Percentiles rank a stretch among this genome's conserved stretches.
Conservation (phyloP, 306 rosid genomes). For the Hylodesmum podocarpum region DNA sequence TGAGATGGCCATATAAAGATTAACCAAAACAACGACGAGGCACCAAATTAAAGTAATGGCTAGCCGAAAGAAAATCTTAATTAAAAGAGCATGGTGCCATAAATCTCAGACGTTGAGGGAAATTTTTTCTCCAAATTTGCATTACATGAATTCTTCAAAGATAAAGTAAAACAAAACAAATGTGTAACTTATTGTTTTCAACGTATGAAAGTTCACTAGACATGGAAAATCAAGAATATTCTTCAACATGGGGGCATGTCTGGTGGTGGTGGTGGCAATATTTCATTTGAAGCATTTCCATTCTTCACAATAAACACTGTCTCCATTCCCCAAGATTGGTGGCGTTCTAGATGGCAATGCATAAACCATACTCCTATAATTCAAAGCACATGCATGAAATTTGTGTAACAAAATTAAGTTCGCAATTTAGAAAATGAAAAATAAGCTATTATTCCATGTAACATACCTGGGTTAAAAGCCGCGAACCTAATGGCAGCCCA, state of each 20-base stretch:
- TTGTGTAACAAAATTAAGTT: not conserved
- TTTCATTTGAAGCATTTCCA: conserved; percentile 29
- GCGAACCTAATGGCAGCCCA: conserved; percentile 44
- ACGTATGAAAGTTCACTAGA: no score
- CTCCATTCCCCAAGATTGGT: conserved; percentile 63
- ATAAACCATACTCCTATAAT: conserved; percentile 62
- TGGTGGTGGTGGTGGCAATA: conserved; percentile 47
- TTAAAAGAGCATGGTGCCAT: no score
- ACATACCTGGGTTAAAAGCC: conserved; percentile 58
- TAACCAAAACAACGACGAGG: not conserved
- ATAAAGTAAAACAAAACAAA: no score
- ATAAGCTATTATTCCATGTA: not conserved
- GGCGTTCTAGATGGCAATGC: conserved; percentile 67
- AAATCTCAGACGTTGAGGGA: no score
- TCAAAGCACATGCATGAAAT: not conserved
- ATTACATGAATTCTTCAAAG: no score
- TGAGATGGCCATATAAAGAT: not conserved
- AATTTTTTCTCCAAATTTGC: no score
- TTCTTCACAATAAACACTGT: conserved; percentile 58
- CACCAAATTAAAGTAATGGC: not conserved
- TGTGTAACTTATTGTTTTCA: no score
- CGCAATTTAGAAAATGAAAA: not conserved
- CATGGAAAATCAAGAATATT: not conserved
- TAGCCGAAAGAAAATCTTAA: not conserved
- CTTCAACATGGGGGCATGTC: conserved; percentile 61